Evolutionary conservation across 805 yeast species (phyloP).

Genomic region (Hanseniaspora lindneri): DNA sequence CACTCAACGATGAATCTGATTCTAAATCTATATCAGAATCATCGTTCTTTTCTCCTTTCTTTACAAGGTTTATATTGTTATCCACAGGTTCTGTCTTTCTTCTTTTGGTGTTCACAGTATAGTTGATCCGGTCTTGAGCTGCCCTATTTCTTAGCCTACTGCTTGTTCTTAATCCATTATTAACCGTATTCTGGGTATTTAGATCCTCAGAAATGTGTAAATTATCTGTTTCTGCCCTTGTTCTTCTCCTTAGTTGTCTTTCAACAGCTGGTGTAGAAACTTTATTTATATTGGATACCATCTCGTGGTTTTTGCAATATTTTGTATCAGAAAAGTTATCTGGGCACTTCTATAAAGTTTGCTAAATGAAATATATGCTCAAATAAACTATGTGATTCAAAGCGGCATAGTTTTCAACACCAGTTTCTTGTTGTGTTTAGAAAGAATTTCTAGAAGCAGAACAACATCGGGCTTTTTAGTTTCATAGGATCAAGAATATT

Average conservation of each 20-base stretch:
- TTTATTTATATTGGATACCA: not conserved
- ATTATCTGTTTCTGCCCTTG: not conserved
- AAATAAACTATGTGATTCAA: no score
- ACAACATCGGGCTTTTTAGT: no score
- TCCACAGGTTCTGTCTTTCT: not conserved
- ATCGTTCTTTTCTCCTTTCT: conserved; percentile 17
- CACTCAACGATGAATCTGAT: conserved; percentile 19
- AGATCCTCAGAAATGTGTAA: not conserved
- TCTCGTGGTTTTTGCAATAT: no score
- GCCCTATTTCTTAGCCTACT: not conserved
- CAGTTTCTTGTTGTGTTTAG: no score
- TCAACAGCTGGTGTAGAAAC: not conserved
- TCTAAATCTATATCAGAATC: conserved; percentile 3
- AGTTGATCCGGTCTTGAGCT: not conserved
- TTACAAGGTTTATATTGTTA: not conserved
- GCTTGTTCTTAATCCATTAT: not conserved
- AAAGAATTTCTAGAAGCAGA: no score
- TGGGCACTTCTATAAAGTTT: no score
- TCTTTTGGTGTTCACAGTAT: not conserved
- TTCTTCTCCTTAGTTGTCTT: not conserved
- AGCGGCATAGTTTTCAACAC: no score
- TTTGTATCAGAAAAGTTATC: no score
- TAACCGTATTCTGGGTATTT: no score
- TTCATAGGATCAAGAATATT: no score
- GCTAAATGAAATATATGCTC: no score